phyloP scores from a whole-genome alignment of 1,139 yeast genomes.

The Meyerozyma sp. region DNA sequence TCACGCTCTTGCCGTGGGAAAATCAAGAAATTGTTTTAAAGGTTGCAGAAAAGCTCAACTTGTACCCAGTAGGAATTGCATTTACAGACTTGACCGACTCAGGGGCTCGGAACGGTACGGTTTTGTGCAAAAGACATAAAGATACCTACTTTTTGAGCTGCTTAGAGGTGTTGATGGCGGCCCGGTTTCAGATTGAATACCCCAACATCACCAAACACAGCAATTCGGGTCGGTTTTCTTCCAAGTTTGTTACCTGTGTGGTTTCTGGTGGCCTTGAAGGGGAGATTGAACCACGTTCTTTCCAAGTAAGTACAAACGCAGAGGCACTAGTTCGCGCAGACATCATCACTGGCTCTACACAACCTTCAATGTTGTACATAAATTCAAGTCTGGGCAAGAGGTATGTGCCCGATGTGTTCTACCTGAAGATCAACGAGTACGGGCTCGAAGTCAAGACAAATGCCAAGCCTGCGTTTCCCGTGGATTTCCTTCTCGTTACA shows the following conservation, averaged over 20 bases:
- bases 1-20: constrained; percentile 61
- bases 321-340: constrained; percentile 88
- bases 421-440: constrained; percentile 81
- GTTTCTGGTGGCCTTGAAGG: constrained; percentile 81
- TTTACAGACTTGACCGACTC: constrained; percentile 90
- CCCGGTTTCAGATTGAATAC: constrained; percentile 61
- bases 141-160: constrained; percentile 87
- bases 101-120: constrained; percentile 83
- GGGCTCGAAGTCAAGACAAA: constrained; percentile 79
- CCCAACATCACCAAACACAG: constrained; percentile 69
- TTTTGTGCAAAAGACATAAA: constrained; percentile 86
- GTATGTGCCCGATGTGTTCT: constrained; percentile 93
- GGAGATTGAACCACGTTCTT: constrained; percentile 85
- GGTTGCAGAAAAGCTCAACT: constrained; percentile 58
- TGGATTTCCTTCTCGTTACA: constrained; percentile 83
- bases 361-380: constrained; percentile 82
- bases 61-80: constrained; percentile 72
- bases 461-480: constrained; percentile 96
- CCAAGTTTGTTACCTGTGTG: constrained; percentile 91
- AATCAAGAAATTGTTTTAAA: constrained; percentile 43
- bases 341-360: constrained; percentile 80
- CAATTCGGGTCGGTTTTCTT: constrained; percentile 64
- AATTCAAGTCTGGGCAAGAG: constrained; percentile 65
- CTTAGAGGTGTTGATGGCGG: constrained; percentile 82
- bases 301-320: constrained; percentile 84